Base-by-base conservation (phyloP, 139 green algal species). In the Gonium pectorale region DNA sequence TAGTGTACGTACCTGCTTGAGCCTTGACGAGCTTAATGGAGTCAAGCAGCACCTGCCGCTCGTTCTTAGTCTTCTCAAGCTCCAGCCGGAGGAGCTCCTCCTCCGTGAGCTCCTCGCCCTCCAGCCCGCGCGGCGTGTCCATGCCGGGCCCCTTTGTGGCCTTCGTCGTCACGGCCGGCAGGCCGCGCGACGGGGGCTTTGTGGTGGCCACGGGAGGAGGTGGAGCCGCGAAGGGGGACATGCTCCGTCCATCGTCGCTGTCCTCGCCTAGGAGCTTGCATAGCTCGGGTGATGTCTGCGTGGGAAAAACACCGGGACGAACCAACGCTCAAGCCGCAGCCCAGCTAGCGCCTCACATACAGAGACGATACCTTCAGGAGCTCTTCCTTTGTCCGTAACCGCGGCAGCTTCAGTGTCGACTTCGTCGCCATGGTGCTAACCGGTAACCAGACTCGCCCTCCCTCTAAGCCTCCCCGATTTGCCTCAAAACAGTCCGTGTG, bases 41-140 rank as follows among this genome's bases (percentile, higher is more conserved):
- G n/a, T 93, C 73, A 56, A 98, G 89, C 54, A 98, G 83, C 31
- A 87, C 67, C 17, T 92, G 79, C 35, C 96, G 86, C 85, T 98
- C 96, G 27, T 89, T 87, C 85, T 98, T 97, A 3, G 96, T 94
- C 22, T 91, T 92, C 59, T 97, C 94, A 22, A 98, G 88, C 81
- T 98, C 91, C 37, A 90, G 79, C 33, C 88, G 74, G 52, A 96
- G 86, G 49, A 94, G 85, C 60, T 98, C 91, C 69, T 96, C 95
- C 67, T 96, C 92, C 9, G 90, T 96, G 13, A 95, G 86, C 86
- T 95, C 93, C 35, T 96, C 93, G 44, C 92, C 88, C 35, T 82
- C 77, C 26, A 92, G 89, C 0, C 82, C 86, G 1, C 88, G 60
- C 0, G 90, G 90, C 19, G 88, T 92, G 68, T 93, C 90, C 79